Evolutionary conservation across 2,329 filamentous ascomycete species (phyloP), one percentile per base, ranked within the genome.

Genomic region (Microsporum audouinii): DNA sequence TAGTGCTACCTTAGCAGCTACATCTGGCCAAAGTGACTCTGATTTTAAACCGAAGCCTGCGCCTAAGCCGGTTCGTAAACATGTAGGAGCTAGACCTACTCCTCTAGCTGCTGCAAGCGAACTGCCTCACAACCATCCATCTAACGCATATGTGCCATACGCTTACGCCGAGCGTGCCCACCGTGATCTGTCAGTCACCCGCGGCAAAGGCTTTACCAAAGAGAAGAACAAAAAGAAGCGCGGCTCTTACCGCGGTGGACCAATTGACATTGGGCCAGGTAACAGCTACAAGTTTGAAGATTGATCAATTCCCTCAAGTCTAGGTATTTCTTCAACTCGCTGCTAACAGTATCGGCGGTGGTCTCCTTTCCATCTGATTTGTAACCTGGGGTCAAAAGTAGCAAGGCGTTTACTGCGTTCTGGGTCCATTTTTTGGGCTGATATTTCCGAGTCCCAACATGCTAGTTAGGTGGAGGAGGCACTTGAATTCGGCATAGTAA

Each of bases 201-300:
- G 88, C 73, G 94, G 94, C 69, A 97, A 96, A 78, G 91, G 90
- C 2, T 99, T 99, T 77, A 97, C 92, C 63, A 99, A 99, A 80
- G 94, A 97, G 80, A 99, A 99, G 85, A 99, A 99, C 78, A 99
- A 99, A 82, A 94, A 91, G 82, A 91, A 91, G 82, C 82, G 85
- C 68, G 94, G 94, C 58, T 89, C 87, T 66, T 99, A 96, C 80
- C 85, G 88, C 56, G 94, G 94, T 51, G 94, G 94, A 5, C 76
- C 82, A 59, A 95, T 99, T 69, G 91, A 99, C 72, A 88, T 92
- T 59, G 77, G 81, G 12, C 85, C 86, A 23, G 87, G 88, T 65
- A 91, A 92, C 76, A 88, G 89, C 62, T 88, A 96, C 78, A 96
- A 95, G 78, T 99, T 99, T 75, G 91, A 96, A 1, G 89, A 95